Conservation (phyloP, 257 asterid species). For the Haberlea rhodopensis region DNA sequence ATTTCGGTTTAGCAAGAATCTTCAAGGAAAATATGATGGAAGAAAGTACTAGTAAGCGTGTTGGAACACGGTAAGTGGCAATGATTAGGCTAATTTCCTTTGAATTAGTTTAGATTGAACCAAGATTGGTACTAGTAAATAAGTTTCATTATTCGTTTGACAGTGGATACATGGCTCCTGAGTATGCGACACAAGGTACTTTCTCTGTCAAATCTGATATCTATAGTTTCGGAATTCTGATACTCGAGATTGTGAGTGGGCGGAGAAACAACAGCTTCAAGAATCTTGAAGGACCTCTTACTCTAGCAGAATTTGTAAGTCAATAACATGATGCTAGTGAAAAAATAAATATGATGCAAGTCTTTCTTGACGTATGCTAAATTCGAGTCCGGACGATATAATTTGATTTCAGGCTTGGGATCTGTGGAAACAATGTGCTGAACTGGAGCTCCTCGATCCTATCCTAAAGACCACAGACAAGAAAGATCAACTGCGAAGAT, state of each 20-base stretch:
- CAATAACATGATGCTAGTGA: no score
- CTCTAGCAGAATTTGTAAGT: conserved; percentile 44
- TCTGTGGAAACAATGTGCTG: conserved; percentile 33
- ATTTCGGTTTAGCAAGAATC: conserved; percentile 47
- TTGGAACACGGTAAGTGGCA: conserved; percentile 39
- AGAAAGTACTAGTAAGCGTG: conserved; percentile 34
- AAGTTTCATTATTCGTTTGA: not conserved
- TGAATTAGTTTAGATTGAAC: not conserved
- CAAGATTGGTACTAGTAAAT: not conserved
- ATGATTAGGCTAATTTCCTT: not conserved
- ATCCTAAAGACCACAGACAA: conserved; percentile 12
- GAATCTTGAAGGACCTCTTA: conserved; percentile 29
- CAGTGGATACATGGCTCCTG: conserved; percentile 51
- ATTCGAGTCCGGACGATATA: not conserved
- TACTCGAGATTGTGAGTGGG: conserved; percentile 44
- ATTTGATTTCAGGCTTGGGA: conserved; percentile 44
- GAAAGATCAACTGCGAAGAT: conserved; percentile 26
- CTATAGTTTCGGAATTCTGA: conserved; percentile 43
- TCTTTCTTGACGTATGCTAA: not conserved
- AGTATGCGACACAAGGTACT: conserved; percentile 41
- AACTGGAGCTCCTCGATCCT: conserved; percentile 34
- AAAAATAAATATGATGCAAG: no score
- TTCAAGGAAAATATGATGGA: conserved; percentile 30
- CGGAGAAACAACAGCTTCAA: conserved; percentile 30
- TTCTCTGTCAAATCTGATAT: conserved; percentile 48